Base-by-base conservation (phyloP, 164 flowering plant genomes). In the Platanus orientalis region DNA sequence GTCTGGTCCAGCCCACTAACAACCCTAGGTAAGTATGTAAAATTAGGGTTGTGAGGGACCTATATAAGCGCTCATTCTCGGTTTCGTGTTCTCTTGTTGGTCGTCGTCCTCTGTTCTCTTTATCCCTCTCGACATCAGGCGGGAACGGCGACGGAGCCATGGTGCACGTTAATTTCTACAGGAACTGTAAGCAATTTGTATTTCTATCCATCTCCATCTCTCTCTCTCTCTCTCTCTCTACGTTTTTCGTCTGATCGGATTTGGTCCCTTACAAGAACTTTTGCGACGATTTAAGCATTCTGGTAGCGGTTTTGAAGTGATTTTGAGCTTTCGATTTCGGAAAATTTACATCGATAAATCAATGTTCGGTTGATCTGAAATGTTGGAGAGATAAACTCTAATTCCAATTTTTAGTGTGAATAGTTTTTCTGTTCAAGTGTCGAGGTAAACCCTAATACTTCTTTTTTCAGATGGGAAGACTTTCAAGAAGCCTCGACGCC, bases 401-500 rank as follows among this genome's bases (percentile, higher is more conserved):
- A n/a, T n/a, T n/a, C n/a, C n/a, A n/a, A n/a, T n/a, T n/a, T n/a
- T n/a, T n/a, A n/a, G n/a, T n/a, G n/a, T n/a, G n/a, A n/a, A n/a
- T n/a, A n/a, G n/a, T n/a, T 40, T 13, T 58, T 58, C 25, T 12
- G 2, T 17, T 47, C 57, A 4, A 45, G n/a, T 39, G 32, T 61
- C 51, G 13, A 29, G 3, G 20, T 30, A 20, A 56, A 56, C 27
- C 17, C 24, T 32, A 51, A n/a, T 42, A 7, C 13, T 45, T 50
- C 0, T 40, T 28, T 30, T 48, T 34, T 57, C 42, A 81, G 87
- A 83, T n/a, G n/a, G n/a, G n/a, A n/a, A n/a, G n/a, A n/a, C n/a
- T n/a, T n/a, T n/a, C n/a, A n/a, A n/a, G n/a, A n/a, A n/a, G n/a
- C n/a, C n/a, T n/a, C n/a, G n/a, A n/a, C n/a, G n/a, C n/a, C n/a